Conservation (phyloP, 176 grass and related monocot genomes). For the Calamus simplicifolius region DNA sequence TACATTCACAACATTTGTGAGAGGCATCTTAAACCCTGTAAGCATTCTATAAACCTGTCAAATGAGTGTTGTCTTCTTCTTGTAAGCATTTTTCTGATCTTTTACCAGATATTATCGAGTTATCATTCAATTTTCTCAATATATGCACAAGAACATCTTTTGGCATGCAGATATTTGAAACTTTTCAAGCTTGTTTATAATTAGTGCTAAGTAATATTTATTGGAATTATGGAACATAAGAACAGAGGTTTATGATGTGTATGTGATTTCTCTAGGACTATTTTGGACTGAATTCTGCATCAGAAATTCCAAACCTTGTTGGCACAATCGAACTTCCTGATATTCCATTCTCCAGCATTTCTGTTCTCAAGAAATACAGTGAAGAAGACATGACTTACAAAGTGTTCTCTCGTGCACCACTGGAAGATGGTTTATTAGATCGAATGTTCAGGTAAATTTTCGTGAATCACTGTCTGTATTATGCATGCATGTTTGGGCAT, state of each 20-base stretch:
- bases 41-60: conserved; percentile 12
- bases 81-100: too few relatives aligned
- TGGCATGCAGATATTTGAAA: too few relatives aligned
- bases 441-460: conserved; percentile 61
- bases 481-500: too few relatives aligned
- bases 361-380: conserved; percentile 59
- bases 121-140: too few relatives aligned
- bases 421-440: conserved; percentile 55
- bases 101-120: too few relatives aligned
- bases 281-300: conserved; percentile 58
- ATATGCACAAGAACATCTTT: too few relatives aligned
- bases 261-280: conserved; percentile 39
- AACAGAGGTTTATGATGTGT: neutral
- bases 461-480: too few relatives aligned
- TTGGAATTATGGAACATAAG: neutral
- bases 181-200: too few relatives aligned
- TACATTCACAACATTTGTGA: conserved; percentile 76
- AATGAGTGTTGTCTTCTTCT: too few relatives aligned
- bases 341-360: conserved; percentile 73
- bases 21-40: conserved; percentile 77
- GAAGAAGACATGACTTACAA: conserved; percentile 73
- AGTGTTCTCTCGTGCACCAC: conserved; percentile 59
- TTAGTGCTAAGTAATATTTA: too few relatives aligned
- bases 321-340: conserved; percentile 72
- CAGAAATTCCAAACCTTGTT: conserved; percentile 62